Evolutionary conservation across 345 rosid genomes (phyloP), one percentile per base, ranked within the genome.

Genomic region (Lepidium africanum): DNA sequence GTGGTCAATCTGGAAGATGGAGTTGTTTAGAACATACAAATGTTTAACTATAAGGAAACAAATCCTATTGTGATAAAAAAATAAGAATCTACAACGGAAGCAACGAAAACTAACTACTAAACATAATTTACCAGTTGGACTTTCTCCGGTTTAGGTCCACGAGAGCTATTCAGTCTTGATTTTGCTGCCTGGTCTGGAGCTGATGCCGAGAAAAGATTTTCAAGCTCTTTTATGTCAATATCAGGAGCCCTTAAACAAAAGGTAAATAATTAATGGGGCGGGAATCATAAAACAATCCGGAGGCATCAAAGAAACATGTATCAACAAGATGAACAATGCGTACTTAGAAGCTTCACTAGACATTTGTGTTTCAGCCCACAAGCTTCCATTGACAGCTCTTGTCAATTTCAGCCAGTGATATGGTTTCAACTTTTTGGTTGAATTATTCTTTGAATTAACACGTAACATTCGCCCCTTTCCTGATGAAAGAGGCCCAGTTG

Each of bases 301-400:
- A 63, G 74, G 13, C 50, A 70, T 37, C 8, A 60, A 30, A 73
- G 70, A 55, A 21, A 23, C 9, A 71, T 39, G 10, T 40, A 10
- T 19, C 42, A 8, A 59, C 14, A 76, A 49, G 7, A 41, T 52
- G 56, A 71, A 67, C 55, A 62, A 71, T 59, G 77, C 84, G 13
- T 82, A 93, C 98, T 84, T 88, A 25, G 97, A 77, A 64, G 86
- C 86, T 77, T 92, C 96, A 67, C 91, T 88, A 64, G 84, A 73
- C 79, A 88, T 93, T 76, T 86, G 96, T 55, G 98, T 76, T 79
- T 93, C 98, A 35, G 97, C 98, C 98, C 98, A 93, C 62, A 93
- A 81, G 76, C 98, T 93, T 76, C 98, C 98, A 65, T 83, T 87
- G 16, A 88, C 90, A 32, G 97, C 97, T 86, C 90, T 93, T 53